Conservation (phyloP, 257 asterid species). For the Echium plantagineum region DNA sequence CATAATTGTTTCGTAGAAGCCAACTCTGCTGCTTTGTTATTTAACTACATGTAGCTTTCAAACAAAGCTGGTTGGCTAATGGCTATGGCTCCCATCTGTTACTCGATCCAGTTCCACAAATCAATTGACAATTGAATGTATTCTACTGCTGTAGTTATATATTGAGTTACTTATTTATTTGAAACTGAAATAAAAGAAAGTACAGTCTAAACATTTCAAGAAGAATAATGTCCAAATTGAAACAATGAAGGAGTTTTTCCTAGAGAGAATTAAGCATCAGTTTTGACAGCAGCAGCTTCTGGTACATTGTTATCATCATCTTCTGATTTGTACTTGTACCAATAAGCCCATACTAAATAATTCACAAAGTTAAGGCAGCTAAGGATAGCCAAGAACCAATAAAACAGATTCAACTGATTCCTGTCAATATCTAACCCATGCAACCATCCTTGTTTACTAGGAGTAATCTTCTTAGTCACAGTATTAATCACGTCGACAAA, state of each 20-base stretch:
- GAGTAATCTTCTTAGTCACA: slow-evolving; percentile 26
- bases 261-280: background rate
- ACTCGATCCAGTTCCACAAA: too few relatives aligned
- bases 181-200: too few relatives aligned
- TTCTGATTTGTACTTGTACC: slow-evolving; percentile 53
- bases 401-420: slow-evolving; percentile 45
- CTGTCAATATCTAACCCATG: slow-evolving; percentile 43
- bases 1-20: background rate
- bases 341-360: slow-evolving; percentile 53
- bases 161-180: too few relatives aligned
- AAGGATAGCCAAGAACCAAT: slow-evolving; percentile 72
- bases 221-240: too few relatives aligned
- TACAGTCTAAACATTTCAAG: too few relatives aligned
- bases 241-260: too few relatives aligned
- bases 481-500: slow-evolving; percentile 50
- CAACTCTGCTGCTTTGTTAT: too few relatives aligned
- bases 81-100: too few relatives aligned
- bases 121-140: too few relatives aligned
- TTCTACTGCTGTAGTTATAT: too few relatives aligned
- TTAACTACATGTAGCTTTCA: background rate
- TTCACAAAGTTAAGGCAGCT: slow-evolving; percentile 54
- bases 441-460: slow-evolving; percentile 55
- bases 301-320: slow-evolving; percentile 1
- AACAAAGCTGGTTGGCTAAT: background rate
- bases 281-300: background rate